Conservation (phyloP, 164 flowering plant species). For the Berberis vulgaris region DNA sequence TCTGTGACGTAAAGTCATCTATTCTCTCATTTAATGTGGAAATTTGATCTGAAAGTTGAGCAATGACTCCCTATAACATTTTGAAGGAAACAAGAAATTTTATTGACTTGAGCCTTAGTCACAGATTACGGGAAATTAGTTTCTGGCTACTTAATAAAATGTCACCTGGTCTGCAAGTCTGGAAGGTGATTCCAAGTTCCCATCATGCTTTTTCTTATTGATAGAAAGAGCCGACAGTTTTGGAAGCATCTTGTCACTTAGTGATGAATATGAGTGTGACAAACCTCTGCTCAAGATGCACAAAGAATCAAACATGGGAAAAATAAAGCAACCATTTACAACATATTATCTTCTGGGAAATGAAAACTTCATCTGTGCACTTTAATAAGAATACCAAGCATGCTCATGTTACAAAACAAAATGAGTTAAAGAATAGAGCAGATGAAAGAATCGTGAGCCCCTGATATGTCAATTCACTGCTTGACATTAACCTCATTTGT, state of each 20-base stretch:
- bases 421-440: too few relatives aligned
- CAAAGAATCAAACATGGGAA: not conserved
- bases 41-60: constrained; percentile 88
- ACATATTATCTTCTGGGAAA: not conserved
- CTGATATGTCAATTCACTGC: too few relatives aligned
- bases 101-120: not conserved
- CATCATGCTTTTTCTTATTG: constrained; percentile 36
- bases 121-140: not conserved
- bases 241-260: constrained; percentile 57
- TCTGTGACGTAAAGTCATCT: constrained; percentile 75
- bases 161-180: constrained; percentile 47
- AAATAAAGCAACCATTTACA: not conserved
- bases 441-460: too few relatives aligned
- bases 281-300: constrained; percentile 39
- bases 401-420: too few relatives aligned
- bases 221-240: constrained; percentile 34
- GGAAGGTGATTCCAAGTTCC: constrained; percentile 33
- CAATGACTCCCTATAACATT: constrained; percentile 46
- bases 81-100: not conserved
- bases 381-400: not conserved
- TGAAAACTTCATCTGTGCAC: not conserved
- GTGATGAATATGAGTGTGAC: constrained; percentile 78
- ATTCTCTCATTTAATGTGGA: constrained; percentile 76
- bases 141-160: not conserved
- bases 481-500: too few relatives aligned